phyloP scores from a whole-genome alignment of 371 early-diverging fungal genomes.

The Rhizopus arrhizus region DNA sequence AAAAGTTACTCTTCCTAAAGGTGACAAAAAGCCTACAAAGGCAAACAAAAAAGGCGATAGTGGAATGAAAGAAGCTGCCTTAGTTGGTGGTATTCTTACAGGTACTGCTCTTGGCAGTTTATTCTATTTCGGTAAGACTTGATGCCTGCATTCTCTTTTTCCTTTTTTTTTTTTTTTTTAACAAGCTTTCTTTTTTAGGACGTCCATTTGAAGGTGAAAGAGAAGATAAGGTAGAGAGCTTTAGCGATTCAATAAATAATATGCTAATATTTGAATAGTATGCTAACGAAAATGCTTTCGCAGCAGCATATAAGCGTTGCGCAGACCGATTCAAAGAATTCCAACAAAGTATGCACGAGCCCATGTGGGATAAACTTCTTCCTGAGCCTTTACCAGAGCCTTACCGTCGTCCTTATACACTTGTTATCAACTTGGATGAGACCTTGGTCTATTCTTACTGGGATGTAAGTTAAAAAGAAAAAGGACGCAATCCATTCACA shows the following conservation, averaged over 20 bases:
- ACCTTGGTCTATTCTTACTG: slow-evolving; percentile 90
- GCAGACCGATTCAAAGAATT: slow-evolving; percentile 48
- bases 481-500: background rate
- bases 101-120: slow-evolving; percentile 32
- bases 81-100: slow-evolving; percentile 25
- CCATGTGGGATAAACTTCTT: slow-evolving; percentile 82
- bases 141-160: background rate
- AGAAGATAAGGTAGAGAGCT: slow-evolving; percentile 33
- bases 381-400: slow-evolving; percentile 85
- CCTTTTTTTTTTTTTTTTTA: background rate
- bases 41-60: slow-evolving; percentile 25
- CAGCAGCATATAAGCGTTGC: slow-evolving; percentile 47
- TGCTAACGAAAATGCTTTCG: slow-evolving; percentile 35
- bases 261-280: slow-evolving; percentile 29
- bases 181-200: slow-evolving; percentile 17
- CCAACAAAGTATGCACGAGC: slow-evolving; percentile 55
- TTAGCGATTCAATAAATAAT: background rate
- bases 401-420: slow-evolving; percentile 84
- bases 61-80: slow-evolving; percentile 28
- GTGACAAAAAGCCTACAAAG: slow-evolving; percentile 57
- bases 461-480: slow-evolving; percentile 68
- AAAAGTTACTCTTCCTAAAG: slow-evolving; percentile 52
- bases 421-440: slow-evolving; percentile 92
- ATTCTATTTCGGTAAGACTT: slow-evolving; percentile 34
- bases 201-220: slow-evolving; percentile 40